Base-by-base conservation (phyloP, 805 yeast species). In the Yarrowia sp. region DNA sequence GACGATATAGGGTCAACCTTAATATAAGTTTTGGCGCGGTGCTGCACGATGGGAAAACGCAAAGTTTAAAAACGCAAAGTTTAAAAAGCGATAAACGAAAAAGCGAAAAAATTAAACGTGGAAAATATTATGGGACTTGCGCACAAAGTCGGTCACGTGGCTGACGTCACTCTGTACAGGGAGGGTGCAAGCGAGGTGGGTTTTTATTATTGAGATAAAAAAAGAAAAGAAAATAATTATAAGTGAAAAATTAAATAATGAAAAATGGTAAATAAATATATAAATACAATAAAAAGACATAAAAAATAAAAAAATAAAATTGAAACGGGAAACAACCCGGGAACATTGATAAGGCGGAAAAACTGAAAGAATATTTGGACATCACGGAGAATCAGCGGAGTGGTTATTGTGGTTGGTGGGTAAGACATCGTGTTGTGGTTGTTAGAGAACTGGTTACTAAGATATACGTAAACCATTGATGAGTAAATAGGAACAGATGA, bases 1-100 rank as follows among this genome's bases (percentile, higher is more conserved):
- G 51, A 44, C 49, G 49, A 44, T 44, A 44, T 44, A 44, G 49
- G 49, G 49, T 44, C 49, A 44, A 44, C 33, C 49, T 44, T 44
- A 19, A 13, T 16, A 6, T 29, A 13, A 5, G 22, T 12, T 44
- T 27, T 29, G 25, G 22, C 4, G 32, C 29, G 7, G 12, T 12
- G 6, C 27, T 44, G 51, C 51, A 44, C 27, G 51, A 44, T 44
- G 51, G 51, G 19, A 44, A 44, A 44, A 44, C 51, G 51, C 49
- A 42, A 42, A 42, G 6, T 16, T 2, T 4, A 19, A 19, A 19
- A 22, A 3, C 24, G 14, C 8, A 14, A 39, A 39, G 21, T 4
- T n/a, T n/a, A n/a, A 27, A 27, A 27, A 27, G 29, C 29, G 29
- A 27, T 9, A 27, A 27, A 12, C 10, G 29, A 12, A 27, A 9